A percentile compares a stretch with the other conserved stretches of the same genome.
Evolutionary conservation across 2,329 filamentous ascomycete species (phyloP).

Genomic region (Diaporthe australafricana): DNA sequence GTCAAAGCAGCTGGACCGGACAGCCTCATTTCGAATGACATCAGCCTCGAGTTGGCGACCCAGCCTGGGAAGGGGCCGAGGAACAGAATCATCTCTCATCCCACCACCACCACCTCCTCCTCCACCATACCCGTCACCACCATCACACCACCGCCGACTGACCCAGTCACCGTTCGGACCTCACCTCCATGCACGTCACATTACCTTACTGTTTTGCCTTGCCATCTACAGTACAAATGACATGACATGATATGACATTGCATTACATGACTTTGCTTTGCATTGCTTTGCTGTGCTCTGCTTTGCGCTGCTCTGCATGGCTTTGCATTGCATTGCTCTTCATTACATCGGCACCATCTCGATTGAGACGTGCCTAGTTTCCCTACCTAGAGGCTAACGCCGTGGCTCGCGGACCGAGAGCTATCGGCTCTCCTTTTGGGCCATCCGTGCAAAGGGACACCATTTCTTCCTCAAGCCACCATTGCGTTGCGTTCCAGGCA

Average conservation of each 20-base stretch:
- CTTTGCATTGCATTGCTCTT: neutral
- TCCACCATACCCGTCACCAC: constrained; percentile 5
- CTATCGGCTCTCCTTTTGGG: neutral
- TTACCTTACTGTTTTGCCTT: neutral
- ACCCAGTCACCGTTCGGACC: constrained; percentile 8
- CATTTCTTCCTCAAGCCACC: constrained; percentile 20
- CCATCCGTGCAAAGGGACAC: constrained; percentile 20
- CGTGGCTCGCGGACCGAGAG: constrained; percentile 21
- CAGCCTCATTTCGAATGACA: constrained; percentile 26
- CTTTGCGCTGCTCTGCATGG: neutral
- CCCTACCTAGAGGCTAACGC: constrained; percentile 17
- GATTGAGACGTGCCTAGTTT: neutral
- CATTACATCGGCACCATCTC: neutral
- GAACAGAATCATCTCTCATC: constrained; percentile 16
- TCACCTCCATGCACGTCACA: constrained; percentile 15
- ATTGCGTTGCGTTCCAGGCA: constrained; percentile 28
- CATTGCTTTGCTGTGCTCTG: neutral
- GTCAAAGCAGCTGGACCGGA: constrained; percentile 21
- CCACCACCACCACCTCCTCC: neutral
- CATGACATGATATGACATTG: constrained; percentile 9
- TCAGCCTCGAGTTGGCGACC: constrained; percentile 19
- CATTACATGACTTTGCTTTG: neutral
- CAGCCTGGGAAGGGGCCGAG: constrained; percentile 22
- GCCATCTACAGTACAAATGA: neutral
- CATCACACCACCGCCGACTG: constrained; percentile 21